Evolutionary conservation across 352 stramenopile species (phyloP), one percentile per base, ranked within the genome.

Genomic region (Phytopythium sindhum): DNA sequence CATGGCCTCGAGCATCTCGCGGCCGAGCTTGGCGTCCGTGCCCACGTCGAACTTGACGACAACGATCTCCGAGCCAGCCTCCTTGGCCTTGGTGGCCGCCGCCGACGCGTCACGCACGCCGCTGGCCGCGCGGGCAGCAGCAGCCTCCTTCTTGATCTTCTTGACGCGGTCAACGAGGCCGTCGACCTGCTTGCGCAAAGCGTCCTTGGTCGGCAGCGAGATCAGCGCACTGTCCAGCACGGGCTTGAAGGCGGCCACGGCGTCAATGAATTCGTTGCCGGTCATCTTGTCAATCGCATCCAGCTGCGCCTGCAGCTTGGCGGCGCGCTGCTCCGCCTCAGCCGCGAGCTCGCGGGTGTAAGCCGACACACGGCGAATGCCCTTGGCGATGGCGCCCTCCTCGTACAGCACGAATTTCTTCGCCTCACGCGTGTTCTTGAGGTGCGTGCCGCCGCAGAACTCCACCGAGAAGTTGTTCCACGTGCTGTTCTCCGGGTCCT

Each of bases 1-100:
- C 65, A 98, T 96, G 39, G 95, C 84, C 71, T 99, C 97, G 35
- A 98, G 84, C 67, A 99, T 91, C 66, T 98, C 96, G 62, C 97
- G 90, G 42, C 89, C 94, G 63, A 98, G 78, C 77, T 99, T 99
- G 17, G 90, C 92, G 74, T 98, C 91, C 41, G 90, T 96, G 57
- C 88, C 93, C 52, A 98, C 94, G 62, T 98, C 91, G 15, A 98
- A 82, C 65, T 95, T 92, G 51, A 98, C 71, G 0, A 98, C 84
- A 7, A 98, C 65, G 48, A 91, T 81, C 45, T 93, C 81, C 50
- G 82, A 65, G 12, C 71, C 72, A 48, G 74, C 81, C 28, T 81
- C 81, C 68, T 85, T 83, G 24, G 85, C 82, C 63, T 86, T 81
- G 8, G 63, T 77, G 42, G 77, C 85, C 41, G 79, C 78, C 15